phyloP scores from a whole-genome alignment of 1,284 basidiomycete genomes.

The Boletellus sp. region DNA sequence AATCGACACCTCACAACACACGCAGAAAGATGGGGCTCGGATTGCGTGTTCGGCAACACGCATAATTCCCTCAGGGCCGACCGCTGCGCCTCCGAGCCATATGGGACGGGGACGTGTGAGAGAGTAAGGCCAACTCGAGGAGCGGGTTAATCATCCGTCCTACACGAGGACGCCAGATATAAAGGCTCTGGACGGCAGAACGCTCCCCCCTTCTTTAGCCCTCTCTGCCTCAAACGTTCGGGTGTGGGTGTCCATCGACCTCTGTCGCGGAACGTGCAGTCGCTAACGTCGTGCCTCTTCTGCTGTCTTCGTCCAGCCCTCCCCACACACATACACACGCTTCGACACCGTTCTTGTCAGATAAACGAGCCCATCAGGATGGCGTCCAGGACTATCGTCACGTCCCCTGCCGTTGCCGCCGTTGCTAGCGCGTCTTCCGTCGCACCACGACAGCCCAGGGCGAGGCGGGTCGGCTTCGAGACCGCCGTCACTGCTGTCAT shows the following conservation, averaged over 20 bases:
- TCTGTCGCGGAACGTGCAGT: not conserved
- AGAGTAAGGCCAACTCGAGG: not conserved
- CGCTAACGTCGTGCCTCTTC: conserved; percentile 3
- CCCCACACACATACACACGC: no score
- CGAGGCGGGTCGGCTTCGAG: conserved; percentile 15
- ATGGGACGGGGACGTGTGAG: not conserved
- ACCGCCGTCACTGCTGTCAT: conserved; percentile 23
- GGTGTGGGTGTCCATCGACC: conserved; percentile 6
- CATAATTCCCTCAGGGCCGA: not conserved
- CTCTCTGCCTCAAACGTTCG: no score
- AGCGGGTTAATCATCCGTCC: not conserved
- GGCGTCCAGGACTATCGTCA: not conserved
- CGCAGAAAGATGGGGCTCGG: not conserved
- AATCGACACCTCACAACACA: no score
- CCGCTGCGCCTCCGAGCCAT: not conserved
- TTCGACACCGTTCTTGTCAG: no score
- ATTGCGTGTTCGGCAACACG: not conserved
- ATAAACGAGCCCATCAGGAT: not conserved
- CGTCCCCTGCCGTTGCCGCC: not conserved
- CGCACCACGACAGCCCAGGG: not conserved
- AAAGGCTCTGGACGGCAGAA: not conserved
- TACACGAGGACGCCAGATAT: not conserved
- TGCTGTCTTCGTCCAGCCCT: no score
- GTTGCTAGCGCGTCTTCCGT: no score
- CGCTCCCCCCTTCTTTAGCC: no score